A percentile compares a stretch with the other conserved stretches of the same genome.
Evolutionary conservation across 176 grass and related monocot genomes (phyloP).

Genomic region (Puccinellia tenuiflora): DNA sequence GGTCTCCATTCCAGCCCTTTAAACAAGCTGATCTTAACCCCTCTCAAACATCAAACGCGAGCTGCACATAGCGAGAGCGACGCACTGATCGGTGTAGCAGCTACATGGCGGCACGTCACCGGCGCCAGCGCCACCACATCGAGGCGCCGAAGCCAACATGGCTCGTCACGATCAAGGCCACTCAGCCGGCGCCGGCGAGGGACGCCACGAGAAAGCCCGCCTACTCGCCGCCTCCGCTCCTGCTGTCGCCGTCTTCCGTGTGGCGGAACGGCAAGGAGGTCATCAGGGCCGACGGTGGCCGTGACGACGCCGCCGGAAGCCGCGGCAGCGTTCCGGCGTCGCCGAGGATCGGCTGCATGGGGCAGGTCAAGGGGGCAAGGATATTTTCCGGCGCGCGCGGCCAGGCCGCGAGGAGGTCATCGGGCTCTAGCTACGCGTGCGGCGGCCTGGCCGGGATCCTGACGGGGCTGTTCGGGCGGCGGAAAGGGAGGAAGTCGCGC

Average conservation of each 20-base stretch:
- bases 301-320: not conserved
- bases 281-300: not conserved
- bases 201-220: not conserved
- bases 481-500: not conserved
- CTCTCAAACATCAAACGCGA: too few relatives aligned
- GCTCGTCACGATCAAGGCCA: slow-evolving; percentile 4
- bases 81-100: not conserved
- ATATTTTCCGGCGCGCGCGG: not conserved
- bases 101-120: slow-evolving; percentile 26
- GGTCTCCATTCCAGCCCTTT: not conserved
- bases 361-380: slow-evolving; percentile 34
- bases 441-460: slow-evolving; percentile 10
- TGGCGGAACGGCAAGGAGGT: slow-evolving; percentile 19
- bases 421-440: not conserved
- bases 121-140: slow-evolving; percentile 1
- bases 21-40: too few relatives aligned
- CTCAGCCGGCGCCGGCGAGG: not conserved
- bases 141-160: slow-evolving; percentile 26
- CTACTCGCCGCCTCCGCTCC: slow-evolving; percentile 26
- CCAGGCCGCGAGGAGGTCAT: not conserved
- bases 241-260: slow-evolving; percentile 21
- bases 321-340: slow-evolving; percentile 4
- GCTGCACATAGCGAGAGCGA: not conserved
- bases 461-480: slow-evolving; percentile 18
- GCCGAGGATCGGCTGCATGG: slow-evolving; percentile 49